Base-by-base conservation (phyloP, 2,329 filamentous ascomycete genomes). In the Whalleya microplaca region DNA sequence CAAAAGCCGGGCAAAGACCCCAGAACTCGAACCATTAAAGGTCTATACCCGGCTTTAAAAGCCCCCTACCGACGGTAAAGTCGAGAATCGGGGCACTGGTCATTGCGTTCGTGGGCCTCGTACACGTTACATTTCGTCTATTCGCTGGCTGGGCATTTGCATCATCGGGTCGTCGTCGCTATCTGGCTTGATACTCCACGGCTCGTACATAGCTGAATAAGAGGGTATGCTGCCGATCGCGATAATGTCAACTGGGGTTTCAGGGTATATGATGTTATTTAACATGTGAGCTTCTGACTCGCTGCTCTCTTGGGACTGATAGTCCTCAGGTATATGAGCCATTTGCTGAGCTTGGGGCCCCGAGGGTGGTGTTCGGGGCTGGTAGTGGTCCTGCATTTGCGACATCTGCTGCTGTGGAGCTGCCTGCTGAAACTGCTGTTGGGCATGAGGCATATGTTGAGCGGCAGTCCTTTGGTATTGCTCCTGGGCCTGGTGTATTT, bases 131-230 rank as follows among this genome's bases (percentile, higher is more conserved):
- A 87, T 75, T 57, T 74, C 80, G 62, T 84, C 82, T 60, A 87
- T 80, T 48, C 84, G 76, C 42, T 77, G 80, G 66, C 82, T 85
- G 10, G 84, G 84, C 71, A 87, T 76, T 70, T 84, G 83, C 73
- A 86, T 79, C 9, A 79, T 76, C 19, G 80, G 76, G 59, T 27
- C 23, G 23, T 86, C 83, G 41, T 83, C 82, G 54, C 78, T 84
- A 62, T 86, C 84, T 21, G 83, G 72, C 73, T 87, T 86, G 42
- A 77, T 75, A 14, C 66, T 72, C 77, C 83, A 87, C 1, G 80
- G 71, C 4, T 4, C 9, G 23, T 27, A 37, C 6, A 16, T 12
- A 12, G 32, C 4, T 37, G 32, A 14, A 9, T 27, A 85, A 6
- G 78, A 72, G 12, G 80, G 79, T 3, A 84, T 64, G 59, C 80